Base-by-base conservation (phyloP, 139 green algal genomes). In the Ettlia oleoabundans region DNA sequence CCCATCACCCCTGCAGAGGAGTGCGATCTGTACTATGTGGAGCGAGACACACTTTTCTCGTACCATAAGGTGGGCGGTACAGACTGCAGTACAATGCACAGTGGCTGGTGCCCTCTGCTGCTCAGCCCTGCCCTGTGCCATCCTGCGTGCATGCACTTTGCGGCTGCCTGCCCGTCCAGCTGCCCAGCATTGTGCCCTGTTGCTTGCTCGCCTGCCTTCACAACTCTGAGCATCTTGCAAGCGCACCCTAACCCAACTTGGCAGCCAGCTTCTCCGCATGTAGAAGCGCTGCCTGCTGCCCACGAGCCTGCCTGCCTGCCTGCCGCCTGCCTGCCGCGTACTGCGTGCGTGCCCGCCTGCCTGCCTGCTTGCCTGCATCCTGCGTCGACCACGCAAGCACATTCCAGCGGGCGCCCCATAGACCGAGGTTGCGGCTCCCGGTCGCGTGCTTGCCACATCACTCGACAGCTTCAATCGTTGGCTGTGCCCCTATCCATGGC, bases 11-110 rank as follows among this genome's bases (percentile, higher is more conserved):
- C 28, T n/a, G 53, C 74, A 66, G 77, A 84, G n/a, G 93, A 97
- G 81, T 99, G 97, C 85, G 92, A 99, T 74, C 93, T 99, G n/a
- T 98, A 90, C 91, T 97, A 96, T 74, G 93, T 99, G 37, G 91
- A 98, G 76, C 86, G 96, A 0, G 96, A 98, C 91, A 99, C 97
- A 10, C 94, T 99, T 3, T 99, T 99, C 90, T 96, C 89, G 30
- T 96, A 93, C 82, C 97, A 99, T 92, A 94, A 95, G 81, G 91
- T 90, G 47, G 64, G 63, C 35, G 52, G 53, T 79, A 43, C 55
- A 28, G 30, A 9, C 15, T 43, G 35, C 26, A 7, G 47, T 37
- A 21, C 24, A 28, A 18, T 62, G 75, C 69, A 51, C 47, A 35
- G 32, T 6, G 26, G 19, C 18, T 55, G 47, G 22, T 63, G 22